Evolutionary conservation across 768 basidiomycete genomes (phyloP).

Genomic region (Tylopilus sp.): DNA sequence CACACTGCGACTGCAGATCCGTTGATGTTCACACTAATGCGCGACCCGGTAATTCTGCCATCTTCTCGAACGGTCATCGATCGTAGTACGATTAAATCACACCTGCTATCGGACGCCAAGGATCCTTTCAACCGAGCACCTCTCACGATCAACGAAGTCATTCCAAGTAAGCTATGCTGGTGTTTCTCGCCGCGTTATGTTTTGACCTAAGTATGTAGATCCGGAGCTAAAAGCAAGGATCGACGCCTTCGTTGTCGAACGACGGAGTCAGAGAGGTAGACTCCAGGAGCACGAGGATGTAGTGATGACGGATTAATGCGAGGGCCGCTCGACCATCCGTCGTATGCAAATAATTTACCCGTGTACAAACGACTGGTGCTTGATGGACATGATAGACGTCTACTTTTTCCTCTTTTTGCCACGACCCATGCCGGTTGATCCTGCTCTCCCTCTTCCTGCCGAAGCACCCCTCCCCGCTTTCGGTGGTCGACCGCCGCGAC

Average conservation of each 20-base stretch:
- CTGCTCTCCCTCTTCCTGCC: slow-evolving; percentile 25
- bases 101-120: slow-evolving; percentile 83
- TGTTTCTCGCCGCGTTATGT: neutral
- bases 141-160: slow-evolving; percentile 72
- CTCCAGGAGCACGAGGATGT: slow-evolving; percentile 31
- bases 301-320: slow-evolving; percentile 17
- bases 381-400: neutral
- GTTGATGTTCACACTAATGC: slow-evolving; percentile 90
- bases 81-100: slow-evolving; percentile 90
- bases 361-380: neutral
- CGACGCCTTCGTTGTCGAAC: slow-evolving; percentile 62
- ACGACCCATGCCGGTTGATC: slow-evolving; percentile 21
- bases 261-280: slow-evolving; percentile 38
- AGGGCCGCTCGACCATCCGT: neutral
- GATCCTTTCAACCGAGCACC: slow-evolving; percentile 97
- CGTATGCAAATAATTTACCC: slow-evolving; percentile 6
- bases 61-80: slow-evolving; percentile 79
- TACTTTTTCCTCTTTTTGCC: slow-evolving; percentile 35
- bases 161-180: slow-evolving; percentile 56
- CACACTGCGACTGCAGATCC: slow-evolving; percentile 54
- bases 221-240: slow-evolving; percentile 72
- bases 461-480: slow-evolving; percentile 26
- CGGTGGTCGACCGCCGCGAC: slow-evolving; percentile 26
- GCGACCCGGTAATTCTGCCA: slow-evolving; percentile 89
- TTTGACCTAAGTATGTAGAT: slow-evolving; percentile 40